phyloP scores from a whole-genome alignment of 2,329 filamentous ascomycete species.

The Venturia oleaginea region DNA sequence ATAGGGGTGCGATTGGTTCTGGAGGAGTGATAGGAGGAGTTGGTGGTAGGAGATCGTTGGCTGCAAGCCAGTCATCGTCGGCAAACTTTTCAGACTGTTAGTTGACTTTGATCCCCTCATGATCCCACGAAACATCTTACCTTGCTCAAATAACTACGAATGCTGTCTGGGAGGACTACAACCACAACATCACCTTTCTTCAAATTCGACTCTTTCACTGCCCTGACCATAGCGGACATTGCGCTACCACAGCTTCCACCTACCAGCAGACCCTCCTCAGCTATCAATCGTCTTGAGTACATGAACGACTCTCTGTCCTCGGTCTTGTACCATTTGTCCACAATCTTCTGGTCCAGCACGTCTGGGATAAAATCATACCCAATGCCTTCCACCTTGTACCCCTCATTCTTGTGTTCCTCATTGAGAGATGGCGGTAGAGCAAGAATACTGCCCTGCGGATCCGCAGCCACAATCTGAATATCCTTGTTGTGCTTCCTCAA shows the following conservation, averaged over 20 bases:
- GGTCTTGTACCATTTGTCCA: constrained; percentile 98
- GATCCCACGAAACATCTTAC: too few species aligned
- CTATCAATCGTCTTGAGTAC: constrained; percentile 80
- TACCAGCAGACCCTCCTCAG: constrained; percentile 87
- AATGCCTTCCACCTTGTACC: constrained; percentile 97
- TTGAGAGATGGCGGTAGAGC: constrained; percentile 76
- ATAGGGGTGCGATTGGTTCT: constrained; percentile 24
- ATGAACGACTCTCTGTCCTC: constrained; percentile 85
- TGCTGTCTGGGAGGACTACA: constrained; percentile 88
- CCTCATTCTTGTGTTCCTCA: constrained; percentile 66
- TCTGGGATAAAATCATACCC: constrained; percentile 98
- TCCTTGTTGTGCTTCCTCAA: constrained; percentile 77
- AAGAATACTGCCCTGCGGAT: constrained; percentile 85
- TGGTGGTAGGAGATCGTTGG: constrained; percentile 77
- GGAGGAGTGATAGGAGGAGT: constrained; percentile 39
- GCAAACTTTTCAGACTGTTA: constrained; percentile 54
- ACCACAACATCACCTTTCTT: constrained; percentile 81
- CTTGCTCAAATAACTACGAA: constrained; percentile 93
- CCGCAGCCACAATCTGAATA: constrained; percentile 84
- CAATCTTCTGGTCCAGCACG: constrained; percentile 68
- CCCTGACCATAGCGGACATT: constrained; percentile 70
- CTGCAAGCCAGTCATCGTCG: constrained; percentile 97
- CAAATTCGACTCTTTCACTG: constrained; percentile 66
- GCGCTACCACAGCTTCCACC: constrained; percentile 92
- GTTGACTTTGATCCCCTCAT: too few species aligned